phyloP scores from a whole-genome alignment of 805 yeast species.

The Ogataea methylovora region DNA sequence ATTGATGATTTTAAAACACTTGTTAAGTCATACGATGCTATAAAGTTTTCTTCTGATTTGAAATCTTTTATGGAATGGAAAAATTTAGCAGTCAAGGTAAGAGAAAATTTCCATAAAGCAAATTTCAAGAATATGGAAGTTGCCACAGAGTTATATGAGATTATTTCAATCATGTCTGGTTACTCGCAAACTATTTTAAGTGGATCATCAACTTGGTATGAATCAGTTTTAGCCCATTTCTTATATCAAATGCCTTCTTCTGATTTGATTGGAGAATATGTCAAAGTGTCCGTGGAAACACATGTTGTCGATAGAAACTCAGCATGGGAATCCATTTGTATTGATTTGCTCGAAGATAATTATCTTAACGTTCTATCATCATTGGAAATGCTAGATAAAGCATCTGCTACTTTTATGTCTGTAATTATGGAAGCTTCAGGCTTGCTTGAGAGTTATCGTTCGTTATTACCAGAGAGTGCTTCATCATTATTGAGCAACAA shows the following conservation, averaged over 20 bases:
- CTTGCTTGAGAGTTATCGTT: slow-evolving; percentile 32
- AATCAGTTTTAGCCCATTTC: slow-evolving; percentile 34
- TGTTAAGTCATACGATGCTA: slow-evolving; percentile 30
- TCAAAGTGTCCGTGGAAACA: slow-evolving; percentile 25
- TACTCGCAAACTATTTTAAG: slow-evolving; percentile 39
- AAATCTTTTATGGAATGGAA: slow-evolving; percentile 44
- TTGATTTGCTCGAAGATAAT: slow-evolving; percentile 48
- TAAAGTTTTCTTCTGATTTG: slow-evolving; percentile 27
- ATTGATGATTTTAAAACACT: slow-evolving; percentile 34
- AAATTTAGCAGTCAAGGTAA: slow-evolving; percentile 37
- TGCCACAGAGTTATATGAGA: slow-evolving; percentile 31
- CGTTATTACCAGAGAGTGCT: slow-evolving; percentile 1
- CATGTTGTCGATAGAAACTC: slow-evolving; percentile 30
- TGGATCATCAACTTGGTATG: slow-evolving; percentile 61
- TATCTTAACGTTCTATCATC: slow-evolving; percentile 50
- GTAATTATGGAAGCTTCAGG: slow-evolving; percentile 61
- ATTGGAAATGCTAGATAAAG: slow-evolving; percentile 50
- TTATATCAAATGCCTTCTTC: slow-evolving; percentile 52
- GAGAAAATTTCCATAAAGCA: slow-evolving; percentile 30
- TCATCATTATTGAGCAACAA: background rate
- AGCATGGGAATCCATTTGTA: slow-evolving; percentile 49
- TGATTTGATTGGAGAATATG: slow-evolving; percentile 33
- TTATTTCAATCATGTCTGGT: slow-evolving; percentile 40
- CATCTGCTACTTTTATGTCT: slow-evolving; percentile 58
- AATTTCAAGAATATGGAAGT: slow-evolving; percentile 19